phyloP scores from a whole-genome alignment of 176 grass and related monocot species.

The Rhynchospora tenuis region DNA sequence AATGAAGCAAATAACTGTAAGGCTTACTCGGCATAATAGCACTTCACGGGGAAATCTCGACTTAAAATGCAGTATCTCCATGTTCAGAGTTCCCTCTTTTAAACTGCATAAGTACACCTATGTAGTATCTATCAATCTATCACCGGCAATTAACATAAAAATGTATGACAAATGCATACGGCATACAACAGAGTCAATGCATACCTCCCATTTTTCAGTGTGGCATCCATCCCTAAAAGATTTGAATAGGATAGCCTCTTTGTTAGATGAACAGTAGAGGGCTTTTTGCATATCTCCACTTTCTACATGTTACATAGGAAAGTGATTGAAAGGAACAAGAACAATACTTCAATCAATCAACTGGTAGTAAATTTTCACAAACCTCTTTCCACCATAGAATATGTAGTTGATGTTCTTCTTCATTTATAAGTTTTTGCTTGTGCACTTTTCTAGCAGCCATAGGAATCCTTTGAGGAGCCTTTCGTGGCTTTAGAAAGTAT shows the following conservation, averaged over 20 bases:
- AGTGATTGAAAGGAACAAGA: not conserved
- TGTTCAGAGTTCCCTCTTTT: constrained; percentile 96
- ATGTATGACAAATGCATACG: not conserved
- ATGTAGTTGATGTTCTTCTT: constrained; percentile 52
- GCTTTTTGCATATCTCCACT: constrained; percentile 79
- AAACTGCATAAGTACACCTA: constrained; percentile 45
- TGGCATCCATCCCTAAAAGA: constrained; percentile 74
- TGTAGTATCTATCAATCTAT: not conserved
- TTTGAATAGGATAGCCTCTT: constrained; percentile 82
- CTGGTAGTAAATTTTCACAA: not conserved
- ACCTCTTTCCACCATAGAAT: constrained; percentile 99
- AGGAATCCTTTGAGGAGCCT: constrained; percentile 31
- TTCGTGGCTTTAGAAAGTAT: constrained; percentile 45
- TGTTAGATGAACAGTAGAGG: constrained; percentile 58
- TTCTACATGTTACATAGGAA: constrained; percentile 44
- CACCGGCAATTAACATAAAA: constrained; percentile 16
- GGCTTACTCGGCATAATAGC: constrained; percentile 88
- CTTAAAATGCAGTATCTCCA: constrained; percentile 92
- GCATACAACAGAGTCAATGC: constrained; percentile 2
- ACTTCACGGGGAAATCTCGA: constrained; percentile 81
- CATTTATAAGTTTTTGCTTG: constrained; percentile 38
- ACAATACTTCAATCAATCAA: not conserved
- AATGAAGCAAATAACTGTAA: constrained; percentile 2
- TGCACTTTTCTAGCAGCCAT: constrained; percentile 41
- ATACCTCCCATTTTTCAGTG: constrained; percentile 95